Base-by-base conservation (phyloP, 2,329 filamentous ascomycete genomes). In the Pseudopyricularia cyperi region DNA sequence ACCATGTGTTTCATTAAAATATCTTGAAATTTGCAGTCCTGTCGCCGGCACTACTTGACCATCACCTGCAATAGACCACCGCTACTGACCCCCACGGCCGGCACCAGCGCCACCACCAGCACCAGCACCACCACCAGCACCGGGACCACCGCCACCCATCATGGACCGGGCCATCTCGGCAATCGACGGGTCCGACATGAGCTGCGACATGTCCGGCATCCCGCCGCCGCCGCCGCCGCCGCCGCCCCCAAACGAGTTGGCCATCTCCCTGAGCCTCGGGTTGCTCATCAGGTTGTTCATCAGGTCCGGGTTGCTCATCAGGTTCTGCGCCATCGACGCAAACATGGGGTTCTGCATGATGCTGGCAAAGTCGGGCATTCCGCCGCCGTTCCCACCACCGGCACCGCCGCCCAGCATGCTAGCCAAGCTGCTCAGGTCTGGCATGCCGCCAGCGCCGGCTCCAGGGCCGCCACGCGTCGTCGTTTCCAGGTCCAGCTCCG, bases 321-420 rank as follows among this genome's bases (percentile, higher is more conserved):
- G 70, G 68, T 88, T 95, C 74, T 96, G 89, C 4, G 93, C 93
- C 89, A 97, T 96, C 71, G 79, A 87, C 50, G 89, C 82, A 71
- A 98, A 95, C 93, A 97, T 97, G 52, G 93, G 93, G 73, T 97
- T 98, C 74, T 75, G 89, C 89, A 97, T 95, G 66, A 98, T 83
- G 57, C 80, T 80, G 57, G 80, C 71, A 24, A 98, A 74, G 66
- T 97, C 91, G 12, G 90, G 89, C 86, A 95, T 93, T 52, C 87
- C 88, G 50, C 85, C 85, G 7, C 73, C 82, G 19, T 77, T 83
- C 5, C 79, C 80, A 26, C 70, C 75, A 19, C 74, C 79, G 17
- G 70, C 75, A 14, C 47, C 60, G 32, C 71, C 75, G 19, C 74
- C 75, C n/a, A 74, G 74, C 83, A 90, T 85, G 62, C 82, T 76